Evolutionary conservation across 169 alveolate genomes (phyloP).

Genomic region (Eimeria maxima): DNA sequence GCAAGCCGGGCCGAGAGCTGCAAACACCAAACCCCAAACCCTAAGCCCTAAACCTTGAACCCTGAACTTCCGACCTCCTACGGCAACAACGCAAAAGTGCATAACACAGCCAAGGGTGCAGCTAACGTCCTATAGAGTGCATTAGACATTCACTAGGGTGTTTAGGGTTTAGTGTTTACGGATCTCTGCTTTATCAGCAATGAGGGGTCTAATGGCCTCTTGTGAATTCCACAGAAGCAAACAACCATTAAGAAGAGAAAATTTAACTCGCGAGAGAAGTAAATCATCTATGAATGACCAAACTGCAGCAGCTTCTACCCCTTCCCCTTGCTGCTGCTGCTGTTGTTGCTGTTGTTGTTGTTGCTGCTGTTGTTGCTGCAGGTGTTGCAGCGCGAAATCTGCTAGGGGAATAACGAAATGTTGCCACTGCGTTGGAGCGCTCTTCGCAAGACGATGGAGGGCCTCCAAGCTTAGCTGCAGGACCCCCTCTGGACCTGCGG

Average conservation of each 20-base stretch:
- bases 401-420: constrained; percentile 25
- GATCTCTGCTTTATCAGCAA: neutral
- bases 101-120: neutral
- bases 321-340: neutral
- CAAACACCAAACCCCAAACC: constrained; percentile 28
- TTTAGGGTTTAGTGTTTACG: constrained; percentile 58
- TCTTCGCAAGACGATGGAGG: neutral
- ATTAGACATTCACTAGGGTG: neutral
- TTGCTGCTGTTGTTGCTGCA: constrained; percentile 10
- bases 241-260: neutral
- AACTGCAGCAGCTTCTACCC: neutral
- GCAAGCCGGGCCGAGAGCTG: constrained; percentile 8
- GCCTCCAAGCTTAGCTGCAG: neutral
- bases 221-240: constrained; percentile 20
- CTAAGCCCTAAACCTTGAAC: constrained; percentile 31
- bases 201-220: constrained; percentile 52
- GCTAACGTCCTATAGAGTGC: neutral
- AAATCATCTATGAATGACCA: neutral
- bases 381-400: constrained; percentile 9
- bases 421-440: constrained; percentile 1
- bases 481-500: neutral
- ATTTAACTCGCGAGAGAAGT: neutral
- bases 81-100: neutral
- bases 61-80: neutral
- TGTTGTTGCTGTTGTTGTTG: constrained; percentile 20